Conservation (phyloP, 305 asterid genomes). For the Stenogyne calaminthoides region DNA sequence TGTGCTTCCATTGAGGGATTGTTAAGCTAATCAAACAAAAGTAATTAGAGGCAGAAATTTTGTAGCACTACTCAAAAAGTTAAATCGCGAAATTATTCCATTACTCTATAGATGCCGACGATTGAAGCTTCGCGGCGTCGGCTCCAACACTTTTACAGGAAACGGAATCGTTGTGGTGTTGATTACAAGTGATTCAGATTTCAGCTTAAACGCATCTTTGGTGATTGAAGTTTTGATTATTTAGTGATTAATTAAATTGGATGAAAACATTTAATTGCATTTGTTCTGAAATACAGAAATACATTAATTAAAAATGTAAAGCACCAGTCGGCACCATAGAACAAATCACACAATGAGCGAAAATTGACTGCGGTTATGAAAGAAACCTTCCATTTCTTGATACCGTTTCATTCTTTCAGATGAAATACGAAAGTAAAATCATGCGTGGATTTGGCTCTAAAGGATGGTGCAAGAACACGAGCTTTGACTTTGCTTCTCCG, state of each 20-base stretch:
- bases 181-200: neutral
- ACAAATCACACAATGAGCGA: too few relatives aligned
- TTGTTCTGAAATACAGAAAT: too few relatives aligned
- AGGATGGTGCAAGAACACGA: slow-evolving; percentile 36
- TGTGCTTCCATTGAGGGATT: slow-evolving; percentile 39
- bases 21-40: slow-evolving; percentile 9
- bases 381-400: neutral
- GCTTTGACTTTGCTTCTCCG: slow-evolving; percentile 28
- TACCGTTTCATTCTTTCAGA: neutral
- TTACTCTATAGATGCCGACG: neutral
- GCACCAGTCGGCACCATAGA: too few relatives aligned
- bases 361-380: neutral
- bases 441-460: slow-evolving; percentile 17
- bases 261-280: too few relatives aligned
- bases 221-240: too few relatives aligned
- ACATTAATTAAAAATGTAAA: too few relatives aligned
- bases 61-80: neutral
- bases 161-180: neutral
- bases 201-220: neutral
- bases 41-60: neutral
- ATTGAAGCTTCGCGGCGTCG: neutral
- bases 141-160: neutral
- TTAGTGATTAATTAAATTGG: too few relatives aligned
- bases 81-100: neutral
- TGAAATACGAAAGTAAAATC: neutral